Evolutionary conservation across 352 stramenopile species (phyloP), one percentile per base, ranked within the genome.

Genomic region (Globisporangium perplexum): DNA sequence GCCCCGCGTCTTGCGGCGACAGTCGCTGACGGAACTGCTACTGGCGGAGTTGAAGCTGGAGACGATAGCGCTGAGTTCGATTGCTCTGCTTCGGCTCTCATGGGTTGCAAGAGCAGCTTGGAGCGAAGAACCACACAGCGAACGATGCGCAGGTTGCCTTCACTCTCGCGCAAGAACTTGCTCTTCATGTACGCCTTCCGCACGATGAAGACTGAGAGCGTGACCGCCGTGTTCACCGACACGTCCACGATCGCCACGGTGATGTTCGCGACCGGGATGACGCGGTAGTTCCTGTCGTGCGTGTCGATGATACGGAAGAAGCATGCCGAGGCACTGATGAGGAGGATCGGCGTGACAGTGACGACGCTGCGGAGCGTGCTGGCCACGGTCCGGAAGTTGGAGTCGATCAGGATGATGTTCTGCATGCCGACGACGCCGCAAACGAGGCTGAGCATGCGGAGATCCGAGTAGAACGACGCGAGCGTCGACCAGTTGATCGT

Each of bases 141-240:
- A 24, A 80, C 62, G 17, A 65, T 59, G 12, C 66, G 63, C n/a
- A 65, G 49, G 28, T 53, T 62, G 10, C 54, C 50, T 22, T 55
- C 62, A 20, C 57, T 58, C 18, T 44, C 50, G n/a, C 47, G 48
- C 15, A 80, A 48, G 31, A 73, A 30, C 23, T 72, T 74, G 8
- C 60, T 59, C 41, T 77, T 74, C 20, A 38, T 62, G 58, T 71
- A 77, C 7, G 62, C 47, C 31, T 70, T 72, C 11, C 68, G 67
- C 33, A 59, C 56, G 8, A 77, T 56, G 30, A 77, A 77, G 23
- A 71, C 43, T 11, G 65, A 55, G 7, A 80, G 66, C 26, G 68
- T 80, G 35, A 69, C 33, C 12, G 65, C 53, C 7, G 68, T 66
- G 48, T 77, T 80, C 33, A 57, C 49, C n/a, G 73, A 80, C n/a